These are phyloP conservation scores for Phaffia tasmanica DNA, from an alignment of 768 basidiomycete genomes.

Conservation along the genomic window DNA sequence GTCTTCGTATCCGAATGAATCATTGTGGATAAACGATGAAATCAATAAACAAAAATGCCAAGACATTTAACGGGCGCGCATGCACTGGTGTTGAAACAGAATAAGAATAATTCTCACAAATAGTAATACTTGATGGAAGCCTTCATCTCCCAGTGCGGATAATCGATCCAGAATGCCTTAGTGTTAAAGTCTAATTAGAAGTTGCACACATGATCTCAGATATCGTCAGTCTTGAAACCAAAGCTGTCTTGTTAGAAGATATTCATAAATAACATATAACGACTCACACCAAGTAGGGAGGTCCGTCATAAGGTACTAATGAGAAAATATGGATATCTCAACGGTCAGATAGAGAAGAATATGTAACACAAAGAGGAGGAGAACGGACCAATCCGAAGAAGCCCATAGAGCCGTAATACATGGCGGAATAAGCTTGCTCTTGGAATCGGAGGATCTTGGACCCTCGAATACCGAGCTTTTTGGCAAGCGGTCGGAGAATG, in stretches of 20 bases:
- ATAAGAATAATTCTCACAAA: slow-evolving; percentile 39
- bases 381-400: slow-evolving; percentile 64
- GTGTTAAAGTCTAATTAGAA: slow-evolving; percentile 45
- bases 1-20: slow-evolving; percentile 27
- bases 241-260: neutral
- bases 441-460: slow-evolving; percentile 71
- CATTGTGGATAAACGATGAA: neutral
- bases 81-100: neutral
- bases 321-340: neutral
- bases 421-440: slow-evolving; percentile 74
- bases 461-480: slow-evolving; percentile 57
- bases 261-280: neutral
- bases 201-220: neutral
- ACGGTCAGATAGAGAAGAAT: neutral
- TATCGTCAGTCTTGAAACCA: neutral
- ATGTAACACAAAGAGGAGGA: neutral
- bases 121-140: slow-evolving; percentile 82
- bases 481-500: slow-evolving; percentile 57
- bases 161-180: slow-evolving; percentile 74
- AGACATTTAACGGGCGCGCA: neutral
- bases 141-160: slow-evolving; percentile 81
- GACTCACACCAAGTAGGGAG: slow-evolving; percentile 25
- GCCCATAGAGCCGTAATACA: slow-evolving; percentile 66
- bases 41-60: neutral
- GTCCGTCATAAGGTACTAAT: slow-evolving; percentile 51